Evolutionary conservation across 192 early-diverging fungal species (phyloP).

Genomic region (Coemansia sp.): DNA sequence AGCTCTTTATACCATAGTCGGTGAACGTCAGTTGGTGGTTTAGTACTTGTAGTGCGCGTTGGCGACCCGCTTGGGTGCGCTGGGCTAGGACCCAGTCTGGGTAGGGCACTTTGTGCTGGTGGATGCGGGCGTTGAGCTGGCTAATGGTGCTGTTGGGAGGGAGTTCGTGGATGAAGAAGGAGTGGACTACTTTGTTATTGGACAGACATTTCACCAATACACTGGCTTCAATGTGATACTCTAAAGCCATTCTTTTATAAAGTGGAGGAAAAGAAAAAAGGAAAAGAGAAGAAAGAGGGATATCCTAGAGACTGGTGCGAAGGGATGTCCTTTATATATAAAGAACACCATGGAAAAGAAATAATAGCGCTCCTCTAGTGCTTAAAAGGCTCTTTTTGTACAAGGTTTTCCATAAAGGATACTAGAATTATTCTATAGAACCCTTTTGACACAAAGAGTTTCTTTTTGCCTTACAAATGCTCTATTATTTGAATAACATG

Average conservation of each 20-base stretch:
- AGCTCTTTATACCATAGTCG: conserved; percentile 27
- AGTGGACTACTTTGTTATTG: conserved; percentile 1
- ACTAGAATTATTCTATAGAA: too few species aligned
- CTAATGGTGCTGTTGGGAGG: conserved; percentile 23
- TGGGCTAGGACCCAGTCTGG: conserved; percentile 16
- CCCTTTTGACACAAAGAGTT: too few species aligned
- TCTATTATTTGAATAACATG: too few species aligned
- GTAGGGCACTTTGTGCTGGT: not conserved
- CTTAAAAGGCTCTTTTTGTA: not conserved
- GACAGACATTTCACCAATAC: conserved; percentile 15
- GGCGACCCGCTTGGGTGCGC: not conserved
- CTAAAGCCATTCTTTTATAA: conserved; percentile 9
- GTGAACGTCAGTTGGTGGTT: not conserved
- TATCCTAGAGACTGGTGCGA: too few species aligned
- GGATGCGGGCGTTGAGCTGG: conserved; percentile 12
- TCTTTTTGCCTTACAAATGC: too few species aligned
- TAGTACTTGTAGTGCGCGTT: not conserved
- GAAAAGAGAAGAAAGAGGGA: not conserved
- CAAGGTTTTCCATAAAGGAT: too few species aligned
- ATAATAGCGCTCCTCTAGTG: too few species aligned
- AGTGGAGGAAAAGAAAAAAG: not conserved
- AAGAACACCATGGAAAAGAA: not conserved
- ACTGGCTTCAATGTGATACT: conserved; percentile 33
- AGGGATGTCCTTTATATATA: not conserved
- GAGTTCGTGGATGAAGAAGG: conserved; percentile 38